These are phyloP conservation scores for Fraxinus baroniana DNA, from an alignment of 305 asterid genomes.

Conservation along the genomic window DNA sequence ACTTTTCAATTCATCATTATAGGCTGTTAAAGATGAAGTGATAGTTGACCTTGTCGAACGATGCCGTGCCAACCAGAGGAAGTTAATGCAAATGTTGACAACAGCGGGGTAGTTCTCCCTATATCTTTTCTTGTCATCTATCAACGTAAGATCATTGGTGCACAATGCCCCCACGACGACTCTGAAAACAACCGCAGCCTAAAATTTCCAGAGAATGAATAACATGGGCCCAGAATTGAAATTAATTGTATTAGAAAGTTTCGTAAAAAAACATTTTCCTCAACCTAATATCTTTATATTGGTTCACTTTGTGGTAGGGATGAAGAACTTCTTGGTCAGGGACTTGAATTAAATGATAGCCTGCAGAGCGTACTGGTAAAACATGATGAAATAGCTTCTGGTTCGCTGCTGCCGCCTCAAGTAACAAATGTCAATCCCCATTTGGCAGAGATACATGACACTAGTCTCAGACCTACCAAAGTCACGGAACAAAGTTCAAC, in stretches of 20 bases:
- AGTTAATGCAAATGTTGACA: conserved; percentile 73
- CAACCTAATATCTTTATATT: neutral
- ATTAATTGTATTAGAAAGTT: neutral
- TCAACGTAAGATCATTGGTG: neutral
- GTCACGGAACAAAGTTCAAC: conserved; percentile 28
- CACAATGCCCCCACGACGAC: neutral
- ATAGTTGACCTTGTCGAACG: conserved; percentile 87
- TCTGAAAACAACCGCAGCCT: neutral
- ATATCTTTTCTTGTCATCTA: neutral
- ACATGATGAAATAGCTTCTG: conserved; percentile 85
- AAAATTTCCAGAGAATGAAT: neutral
- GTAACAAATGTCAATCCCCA: conserved; percentile 20
- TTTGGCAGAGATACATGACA: conserved; percentile 34
- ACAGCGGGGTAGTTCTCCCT: conserved; percentile 49
- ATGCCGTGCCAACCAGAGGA: conserved; percentile 81
- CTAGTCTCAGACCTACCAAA: conserved; percentile 42
- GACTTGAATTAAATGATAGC: conserved; percentile 81
- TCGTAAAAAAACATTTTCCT: neutral
- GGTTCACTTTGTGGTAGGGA: conserved; percentile 45
- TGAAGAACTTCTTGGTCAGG: conserved; percentile 84
- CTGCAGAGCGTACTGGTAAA: conserved; percentile 67
- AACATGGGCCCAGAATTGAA: neutral
- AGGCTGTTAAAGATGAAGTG: conserved; percentile 88
- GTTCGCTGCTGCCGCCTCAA: conserved; percentile 54
- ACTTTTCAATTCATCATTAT: conserved; percentile 15